Base-by-base conservation (phyloP, 2,329 filamentous ascomycete species). In the Epichloe scottii region DNA sequence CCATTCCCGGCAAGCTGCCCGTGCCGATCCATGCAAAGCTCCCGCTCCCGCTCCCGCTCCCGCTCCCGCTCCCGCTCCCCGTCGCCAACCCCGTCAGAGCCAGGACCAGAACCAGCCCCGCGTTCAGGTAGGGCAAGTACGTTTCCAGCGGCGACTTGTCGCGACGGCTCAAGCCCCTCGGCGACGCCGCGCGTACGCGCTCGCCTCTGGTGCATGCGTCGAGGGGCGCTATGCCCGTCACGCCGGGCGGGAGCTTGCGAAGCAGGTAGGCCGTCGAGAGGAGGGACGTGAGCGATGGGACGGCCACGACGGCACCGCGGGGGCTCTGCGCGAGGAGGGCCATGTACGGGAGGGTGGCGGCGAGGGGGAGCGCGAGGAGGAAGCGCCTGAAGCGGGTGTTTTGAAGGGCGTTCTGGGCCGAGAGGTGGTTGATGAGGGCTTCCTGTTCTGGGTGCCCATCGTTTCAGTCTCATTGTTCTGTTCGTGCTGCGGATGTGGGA, bases 361-460 rank as follows among this genome's bases (percentile, higher is more conserved):
- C 62, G 51, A 78, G 58, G 1, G 84, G 81, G n/a, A 89, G 69
- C 49, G 67, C 58, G 60, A 85, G 71, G 57, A 89, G 81, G 57
- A 74, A 53, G 53, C 71, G 68, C 49, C 72, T 72, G 70, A 81
- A 82, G 58, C 76, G 75, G 49, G 72, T 67, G 68, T 85, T 81
- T 64, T 74, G 75, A 49, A 68, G 60, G 51, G 71, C 68, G 67
- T 87, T 84, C 60, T 81, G 68, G 37, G 65, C 60, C 37, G 72
- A 63, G 34, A 87, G 77, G 42, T 63, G 60, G 15, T 62, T 59
- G 59, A 88, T 87, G 10, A 86, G 71, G 46, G 68, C 62, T 60
- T 86, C 82, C 70, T 87, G 84, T 59, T 84, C 26, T 30, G 26
- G n/a, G n/a, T n/a, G n/a, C n/a, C n/a, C n/a, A n/a, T n/a, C n/a